Conservation (phyloP, 257 asterid genomes). For the Lantana camara region DNA sequence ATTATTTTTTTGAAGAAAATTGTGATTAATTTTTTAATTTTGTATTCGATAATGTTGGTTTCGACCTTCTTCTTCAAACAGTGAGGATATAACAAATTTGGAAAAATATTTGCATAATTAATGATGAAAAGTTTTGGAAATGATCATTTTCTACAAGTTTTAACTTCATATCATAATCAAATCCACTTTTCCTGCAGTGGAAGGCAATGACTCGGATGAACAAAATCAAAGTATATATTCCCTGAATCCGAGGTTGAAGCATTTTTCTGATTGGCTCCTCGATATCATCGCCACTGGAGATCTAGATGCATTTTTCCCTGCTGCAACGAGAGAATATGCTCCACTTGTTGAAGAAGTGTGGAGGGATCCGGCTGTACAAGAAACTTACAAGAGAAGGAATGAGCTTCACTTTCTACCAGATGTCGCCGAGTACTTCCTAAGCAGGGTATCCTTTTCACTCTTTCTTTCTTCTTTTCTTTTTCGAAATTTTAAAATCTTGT, state of each 20-base stretch:
- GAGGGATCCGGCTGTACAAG: constrained; percentile 85
- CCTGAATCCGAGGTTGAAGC: constrained; percentile 71
- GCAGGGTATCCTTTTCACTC: constrained; percentile 59
- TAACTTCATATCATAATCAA: constrained; percentile 10
- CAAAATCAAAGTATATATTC: constrained; percentile 58
- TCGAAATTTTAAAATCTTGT: neutral
- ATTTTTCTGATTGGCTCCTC: constrained; percentile 86
- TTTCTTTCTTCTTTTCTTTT: no score
- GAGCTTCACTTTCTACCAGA: constrained; percentile 90
- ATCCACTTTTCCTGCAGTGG: constrained; percentile 41
- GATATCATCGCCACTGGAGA: constrained; percentile 92
- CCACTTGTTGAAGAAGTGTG: constrained; percentile 91
- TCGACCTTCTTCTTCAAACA: neutral
- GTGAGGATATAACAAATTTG: neutral
- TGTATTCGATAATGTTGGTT: neutral
- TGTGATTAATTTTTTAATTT: neutral
- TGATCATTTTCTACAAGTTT: neutral
- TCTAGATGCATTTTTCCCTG: constrained; percentile 86
- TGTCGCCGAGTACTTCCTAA: constrained; percentile 80
- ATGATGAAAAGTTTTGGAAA: neutral
- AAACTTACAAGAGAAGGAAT: constrained; percentile 69
- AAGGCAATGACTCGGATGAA: constrained; percentile 44
- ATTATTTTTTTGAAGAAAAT: neutral
- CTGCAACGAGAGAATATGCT: constrained; percentile 92
- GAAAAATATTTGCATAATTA: neutral